Base-by-base conservation (phyloP, 2,329 filamentous ascomycete species). In the Stachybotrys chartarum region DNA sequence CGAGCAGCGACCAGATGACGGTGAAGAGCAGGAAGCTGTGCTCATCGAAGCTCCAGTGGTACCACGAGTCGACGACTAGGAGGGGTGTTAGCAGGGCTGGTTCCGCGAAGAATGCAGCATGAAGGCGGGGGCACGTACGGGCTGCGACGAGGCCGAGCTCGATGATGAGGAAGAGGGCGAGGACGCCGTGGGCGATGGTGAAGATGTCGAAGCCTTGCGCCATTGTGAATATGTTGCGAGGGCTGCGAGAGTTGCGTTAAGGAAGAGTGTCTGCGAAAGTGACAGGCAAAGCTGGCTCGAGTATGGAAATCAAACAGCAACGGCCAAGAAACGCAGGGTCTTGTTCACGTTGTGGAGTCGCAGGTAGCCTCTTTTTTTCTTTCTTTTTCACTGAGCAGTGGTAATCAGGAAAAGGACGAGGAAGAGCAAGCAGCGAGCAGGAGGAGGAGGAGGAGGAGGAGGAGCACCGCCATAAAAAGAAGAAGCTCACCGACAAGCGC, bases 21-120 rank as follows among this genome's bases (percentile, higher is more conserved):
- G 79, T 80, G 80, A 96, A 96, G 72, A 96, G 78, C 72, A 93
- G 80, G 75, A 94, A 96, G 72, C 86, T 85, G 68, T 88, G 75
- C 42, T 79, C 74, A n/a, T 59, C 53, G 18, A 58, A 63, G 56
- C 55, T 60, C 54, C 54, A 59, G 55, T 63, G 65, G 57, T 57
- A 64, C 30, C 18, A 17, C n/a, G 31, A 24, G 42, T 74, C 75
- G 53, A 68, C 63, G 66, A 76, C 75, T 44, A 66, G 63, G 42
- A 63, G 64, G 66, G 50, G 6, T 8, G 50, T 35, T 32, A 45
- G 46, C n/a, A 7, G 30, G 53, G 47, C 24, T 24, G 24, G 57
- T 42, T 18, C 51, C 55, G 48, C 53, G 24, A 24, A 54, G 55
- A 53, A 49, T 55, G 44, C 45, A 50, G 11, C 51, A 55, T 49